Conservation (phyloP, 805 yeast species). For the Yarrowia deformans region DNA sequence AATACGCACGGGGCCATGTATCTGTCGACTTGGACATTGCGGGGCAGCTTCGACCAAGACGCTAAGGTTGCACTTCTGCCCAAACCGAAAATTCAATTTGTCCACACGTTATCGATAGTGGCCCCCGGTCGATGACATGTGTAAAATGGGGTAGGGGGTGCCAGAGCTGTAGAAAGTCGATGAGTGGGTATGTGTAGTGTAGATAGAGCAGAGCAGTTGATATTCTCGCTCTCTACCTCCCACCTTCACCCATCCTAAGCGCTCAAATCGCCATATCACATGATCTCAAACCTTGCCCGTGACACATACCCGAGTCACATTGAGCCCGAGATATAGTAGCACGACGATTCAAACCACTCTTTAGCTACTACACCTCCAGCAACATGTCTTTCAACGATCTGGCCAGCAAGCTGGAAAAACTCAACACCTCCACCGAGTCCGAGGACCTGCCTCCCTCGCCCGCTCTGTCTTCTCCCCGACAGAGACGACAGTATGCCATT, state of each 20-base stretch:
- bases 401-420: conserved; percentile 34
- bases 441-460: conserved; percentile 50
- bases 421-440: conserved; percentile 26
- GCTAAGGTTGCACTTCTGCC: conserved; percentile 28
- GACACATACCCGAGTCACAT: conserved; percentile 38
- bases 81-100: conserved; percentile 15
- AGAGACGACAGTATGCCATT: conserved; percentile 55
- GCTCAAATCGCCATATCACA: conserved; percentile 32
- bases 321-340: conserved; percentile 22
- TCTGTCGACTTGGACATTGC: not conserved
- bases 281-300: conserved; percentile 27
- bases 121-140: conserved; percentile 9
- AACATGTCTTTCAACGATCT: conserved; percentile 28
- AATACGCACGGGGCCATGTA: too few relatives aligned
- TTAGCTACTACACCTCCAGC: not conserved
- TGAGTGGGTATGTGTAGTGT: not conserved
- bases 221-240: not conserved
- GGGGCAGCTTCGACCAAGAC: conserved; percentile 8
- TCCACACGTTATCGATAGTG: conserved; percentile 1
- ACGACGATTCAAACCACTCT: not conserved
- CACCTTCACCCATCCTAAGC: not conserved
- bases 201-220: not conserved
- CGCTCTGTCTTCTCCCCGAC: conserved; percentile 50
- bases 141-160: not conserved
- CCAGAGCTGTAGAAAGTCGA: not conserved